Percentiles rank a stretch among this genome's conserved stretches.
Conservation (phyloP, 163 green algal species). For the Scenedesmus sp. region DNA sequence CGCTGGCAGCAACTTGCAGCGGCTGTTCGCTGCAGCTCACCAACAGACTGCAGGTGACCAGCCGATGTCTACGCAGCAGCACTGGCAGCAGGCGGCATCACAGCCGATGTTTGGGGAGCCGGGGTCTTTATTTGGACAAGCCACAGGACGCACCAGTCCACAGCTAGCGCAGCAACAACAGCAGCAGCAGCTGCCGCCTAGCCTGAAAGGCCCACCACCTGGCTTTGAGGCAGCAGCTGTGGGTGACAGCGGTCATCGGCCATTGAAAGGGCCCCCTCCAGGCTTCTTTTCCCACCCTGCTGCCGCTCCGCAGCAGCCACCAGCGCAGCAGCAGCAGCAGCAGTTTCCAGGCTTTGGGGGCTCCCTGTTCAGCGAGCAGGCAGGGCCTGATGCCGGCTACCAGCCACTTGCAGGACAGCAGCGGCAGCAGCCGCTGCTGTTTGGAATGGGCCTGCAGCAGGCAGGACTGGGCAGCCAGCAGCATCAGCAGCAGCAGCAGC, state of each 20-base stretch:
- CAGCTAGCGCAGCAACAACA: conserved; percentile 2
- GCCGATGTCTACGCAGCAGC: background rate
- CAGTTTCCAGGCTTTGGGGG: conserved; percentile 1
- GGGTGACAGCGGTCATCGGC: background rate
- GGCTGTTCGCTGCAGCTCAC: background rate
- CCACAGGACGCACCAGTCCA: background rate
- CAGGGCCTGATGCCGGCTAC: background rate
- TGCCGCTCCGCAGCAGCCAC: background rate
- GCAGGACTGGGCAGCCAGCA: background rate
- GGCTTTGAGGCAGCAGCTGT: background rate
- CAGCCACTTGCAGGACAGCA: conserved; percentile 15
- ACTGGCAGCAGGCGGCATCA: conserved; percentile 11
- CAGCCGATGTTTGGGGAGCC: background rate
- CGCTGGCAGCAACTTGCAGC: background rate
- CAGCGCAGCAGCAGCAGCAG: background rate
- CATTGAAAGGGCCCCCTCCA: background rate
- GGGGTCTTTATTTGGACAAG: background rate
- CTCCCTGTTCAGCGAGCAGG: background rate
- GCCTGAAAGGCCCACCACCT: background rate
- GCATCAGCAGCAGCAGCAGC: conserved; percentile 44
- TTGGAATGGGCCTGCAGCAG: background rate
- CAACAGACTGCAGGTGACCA: background rate
- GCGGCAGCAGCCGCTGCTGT: conserved; percentile 30
- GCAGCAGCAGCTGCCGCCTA: conserved; percentile 5
- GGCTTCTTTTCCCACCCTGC: background rate